Conservation (phyloP, 495 filamentous ascomycete species). For the Bacidia gigantensis region DNA sequence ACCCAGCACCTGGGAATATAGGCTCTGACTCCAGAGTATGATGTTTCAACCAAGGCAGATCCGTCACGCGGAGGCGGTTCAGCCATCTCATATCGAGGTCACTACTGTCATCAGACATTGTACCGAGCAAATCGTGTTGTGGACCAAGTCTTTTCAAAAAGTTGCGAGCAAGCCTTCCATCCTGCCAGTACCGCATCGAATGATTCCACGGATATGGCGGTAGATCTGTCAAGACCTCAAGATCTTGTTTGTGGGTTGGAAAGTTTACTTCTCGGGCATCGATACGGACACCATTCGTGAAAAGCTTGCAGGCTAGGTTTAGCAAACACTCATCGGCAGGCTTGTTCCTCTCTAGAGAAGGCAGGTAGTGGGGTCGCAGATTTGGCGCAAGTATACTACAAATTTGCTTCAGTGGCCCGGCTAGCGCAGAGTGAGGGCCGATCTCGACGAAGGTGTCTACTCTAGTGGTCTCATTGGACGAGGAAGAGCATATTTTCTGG, state of each 20-base stretch:
- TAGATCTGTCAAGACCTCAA: conserved; percentile 20
- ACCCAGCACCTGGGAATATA: conserved; percentile 17
- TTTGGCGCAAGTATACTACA: conserved; percentile 8
- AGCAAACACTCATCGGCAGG: not conserved
- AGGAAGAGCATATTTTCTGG: not conserved
- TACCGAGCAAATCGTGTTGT: conserved; percentile 26
- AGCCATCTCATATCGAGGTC: conserved; percentile 22
- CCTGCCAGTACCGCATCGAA: conserved; percentile 23
- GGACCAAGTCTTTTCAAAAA: conserved; percentile 11
- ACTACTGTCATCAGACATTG: conserved; percentile 19
- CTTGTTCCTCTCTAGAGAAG: not conserved
- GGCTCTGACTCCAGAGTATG: conserved; percentile 15
- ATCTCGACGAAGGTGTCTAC: conserved; percentile 29
- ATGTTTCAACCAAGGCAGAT: conserved; percentile 20
- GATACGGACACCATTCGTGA: conserved; percentile 5
- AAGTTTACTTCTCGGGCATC: conserved; percentile 10
- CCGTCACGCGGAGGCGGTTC: conserved; percentile 19
- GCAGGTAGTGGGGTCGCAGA: conserved; percentile 18
- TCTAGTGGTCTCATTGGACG: not conserved
- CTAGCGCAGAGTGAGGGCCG: conserved; percentile 40
- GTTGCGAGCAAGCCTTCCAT: conserved; percentile 31
- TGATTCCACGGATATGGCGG: conserved; percentile 32
- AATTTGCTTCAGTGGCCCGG: conserved; percentile 43
- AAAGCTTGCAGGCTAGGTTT: conserved; percentile 4
- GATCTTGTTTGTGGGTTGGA: not conserved